Evolutionary conservation across 2,329 filamentous ascomycete genomes (phyloP), one percentile per base, ranked within the genome.

Genomic region (Colletotrichum tamarilloi): DNA sequence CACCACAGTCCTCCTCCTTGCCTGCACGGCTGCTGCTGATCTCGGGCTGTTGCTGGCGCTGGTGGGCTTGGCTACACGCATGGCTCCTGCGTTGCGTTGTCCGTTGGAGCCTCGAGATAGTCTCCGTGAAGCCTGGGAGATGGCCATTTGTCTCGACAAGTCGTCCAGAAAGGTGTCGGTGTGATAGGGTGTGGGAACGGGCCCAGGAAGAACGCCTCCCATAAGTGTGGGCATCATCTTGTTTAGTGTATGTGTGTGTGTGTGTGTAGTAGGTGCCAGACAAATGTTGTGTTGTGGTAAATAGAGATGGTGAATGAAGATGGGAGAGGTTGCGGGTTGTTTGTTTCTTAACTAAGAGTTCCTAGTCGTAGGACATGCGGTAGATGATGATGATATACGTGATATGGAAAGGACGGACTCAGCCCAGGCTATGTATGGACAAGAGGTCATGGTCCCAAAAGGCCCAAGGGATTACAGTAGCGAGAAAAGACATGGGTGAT

Each of bases 11-110:
- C 87, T 89, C 79, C 91, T 86, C 76, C 89, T 84, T 70, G 84
- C 82, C 76, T 87, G 82, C 76, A 84, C 80, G 22, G 82, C 79
- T n/a, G 86, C 84, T 5, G 86, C 84, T 4, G 86, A 85, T 76
- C 90, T 87, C 16, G 92, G 92, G 80, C 92, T 94, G 82, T 90
- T 93, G 84, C 86, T 93, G 75, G 91, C 88, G 81, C 92, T 93
- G 76, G 84, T 88, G 16, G 92, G 90, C 81, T 94, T 94, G 68
- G 83, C 83, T 52, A 94, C 85, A 73, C 92, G 87, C 88, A 90
- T 91, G 71, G 84, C 83, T 73, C 82, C 84, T 76, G 83, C 85
- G 62, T 81, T 82, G 78, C 85, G 87, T 80, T 87, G 87, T 75
- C 87, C 85, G 75, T 84, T 87, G 9, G 87, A 87, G 28, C 84